Percentiles rank a stretch among this genome's conserved stretches.
These are phyloP conservation scores for Stachybotrys elegans DNA, from an alignment of 2,329 filamentous ascomycete species.

Conservation along the genomic window DNA sequence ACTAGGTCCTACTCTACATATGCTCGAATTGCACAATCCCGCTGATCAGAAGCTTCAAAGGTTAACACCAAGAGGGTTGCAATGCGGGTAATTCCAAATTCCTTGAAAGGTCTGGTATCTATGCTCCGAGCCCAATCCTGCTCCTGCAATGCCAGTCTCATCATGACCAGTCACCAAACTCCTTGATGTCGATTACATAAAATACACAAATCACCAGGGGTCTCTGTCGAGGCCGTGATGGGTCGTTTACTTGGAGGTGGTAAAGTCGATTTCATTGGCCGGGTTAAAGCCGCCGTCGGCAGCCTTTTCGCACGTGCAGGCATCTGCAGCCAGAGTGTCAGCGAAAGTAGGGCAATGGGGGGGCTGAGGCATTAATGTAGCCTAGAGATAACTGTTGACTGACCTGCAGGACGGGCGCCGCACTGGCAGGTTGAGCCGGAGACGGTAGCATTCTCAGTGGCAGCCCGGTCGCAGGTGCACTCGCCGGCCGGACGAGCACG, in stretches of 20 bases:
- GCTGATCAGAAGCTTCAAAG: too few relatives aligned
- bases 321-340: slow-evolving; percentile 34
- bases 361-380: slow-evolving; percentile 13
- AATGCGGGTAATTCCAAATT: too few relatives aligned
- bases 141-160: too few relatives aligned
- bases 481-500: slow-evolving; percentile 71
- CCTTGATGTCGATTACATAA: slow-evolving; percentile 1
- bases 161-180: too few relatives aligned
- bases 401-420: slow-evolving; percentile 68
- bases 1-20: too few relatives aligned
- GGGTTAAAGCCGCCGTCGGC: slow-evolving; percentile 56
- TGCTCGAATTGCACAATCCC: too few relatives aligned
- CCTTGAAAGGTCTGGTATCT: too few relatives aligned
- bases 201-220: too few relatives aligned
- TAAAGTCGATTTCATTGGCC: slow-evolving; percentile 79
- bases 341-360: too few relatives aligned
- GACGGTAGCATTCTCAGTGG: slow-evolving; percentile 61
- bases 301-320: slow-evolving; percentile 80
- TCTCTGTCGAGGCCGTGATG: not conserved
- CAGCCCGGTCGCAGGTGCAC: slow-evolving; percentile 75
- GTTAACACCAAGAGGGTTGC: too few relatives aligned
- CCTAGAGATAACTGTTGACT: slow-evolving; percentile 22
- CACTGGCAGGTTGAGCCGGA: slow-evolving; percentile 66
- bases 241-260: slow-evolving; percentile 52
- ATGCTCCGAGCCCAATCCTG: too few relatives aligned